These are phyloP conservation scores for Lentinula aciculospora DNA, from an alignment of 768 basidiomycete genomes.

Conservation along the genomic window DNA sequence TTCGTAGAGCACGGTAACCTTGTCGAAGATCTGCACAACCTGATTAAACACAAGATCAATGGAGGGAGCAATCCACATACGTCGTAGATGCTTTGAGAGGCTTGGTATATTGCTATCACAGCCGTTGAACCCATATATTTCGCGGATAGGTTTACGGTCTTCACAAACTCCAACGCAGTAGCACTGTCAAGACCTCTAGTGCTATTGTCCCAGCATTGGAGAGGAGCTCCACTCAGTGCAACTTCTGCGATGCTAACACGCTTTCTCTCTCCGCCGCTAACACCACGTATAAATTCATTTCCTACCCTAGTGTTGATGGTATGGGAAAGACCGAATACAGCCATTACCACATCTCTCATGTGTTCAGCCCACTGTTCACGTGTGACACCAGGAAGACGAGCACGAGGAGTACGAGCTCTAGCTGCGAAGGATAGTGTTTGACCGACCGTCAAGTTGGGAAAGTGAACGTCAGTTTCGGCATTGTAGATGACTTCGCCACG, in stretches of 20 bases:
- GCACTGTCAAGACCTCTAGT: slow-evolving; percentile 21
- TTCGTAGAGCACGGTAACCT: slow-evolving; percentile 40
- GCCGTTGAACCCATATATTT: slow-evolving; percentile 35
- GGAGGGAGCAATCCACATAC: slow-evolving; percentile 10
- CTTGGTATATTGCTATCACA: slow-evolving; percentile 40
- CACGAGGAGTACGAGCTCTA: slow-evolving; percentile 38
- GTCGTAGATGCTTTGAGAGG: slow-evolving; percentile 34
- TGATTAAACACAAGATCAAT: background rate
- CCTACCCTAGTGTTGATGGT: slow-evolving; percentile 58
- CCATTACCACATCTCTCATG: slow-evolving; percentile 38
- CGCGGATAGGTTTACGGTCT: slow-evolving; percentile 32
- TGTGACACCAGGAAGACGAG: slow-evolving; percentile 25
- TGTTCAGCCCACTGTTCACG: slow-evolving; percentile 28
- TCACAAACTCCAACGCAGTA: slow-evolving; percentile 40
- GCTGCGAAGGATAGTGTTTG: slow-evolving; percentile 49
- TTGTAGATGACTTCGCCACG: slow-evolving; percentile 41
- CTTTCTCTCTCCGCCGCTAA: slow-evolving; percentile 54
- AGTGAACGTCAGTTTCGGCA: slow-evolving; percentile 40
- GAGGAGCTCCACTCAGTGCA: slow-evolving; percentile 32
- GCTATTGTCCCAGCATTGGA: slow-evolving; percentile 47
- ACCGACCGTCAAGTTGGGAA: slow-evolving; percentile 43
- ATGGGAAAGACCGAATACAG: slow-evolving; percentile 55
- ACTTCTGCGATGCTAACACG: slow-evolving; percentile 57
- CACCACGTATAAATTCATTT: slow-evolving; percentile 51
- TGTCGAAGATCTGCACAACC: slow-evolving; percentile 30